Conservation (phyloP, 768 basidiomycete species). For the Hysterangium stoloniferum region DNA sequence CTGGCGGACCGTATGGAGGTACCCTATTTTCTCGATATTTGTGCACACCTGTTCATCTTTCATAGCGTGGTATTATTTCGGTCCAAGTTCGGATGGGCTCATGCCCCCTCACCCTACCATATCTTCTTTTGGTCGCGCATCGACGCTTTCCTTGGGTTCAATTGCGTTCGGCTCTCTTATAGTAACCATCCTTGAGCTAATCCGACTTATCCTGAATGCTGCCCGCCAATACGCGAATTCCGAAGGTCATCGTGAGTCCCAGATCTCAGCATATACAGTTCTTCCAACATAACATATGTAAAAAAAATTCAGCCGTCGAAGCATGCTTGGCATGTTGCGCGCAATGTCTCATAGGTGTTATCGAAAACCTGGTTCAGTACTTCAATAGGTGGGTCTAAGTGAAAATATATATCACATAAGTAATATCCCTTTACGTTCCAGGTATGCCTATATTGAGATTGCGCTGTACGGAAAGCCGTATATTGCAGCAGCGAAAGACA, state of each 20-base stretch:
- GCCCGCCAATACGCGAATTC: slow-evolving; percentile 50
- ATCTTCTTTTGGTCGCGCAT: slow-evolving; percentile 64
- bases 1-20: slow-evolving; percentile 68
- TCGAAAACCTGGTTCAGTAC: slow-evolving; percentile 63
- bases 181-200: slow-evolving; percentile 68
- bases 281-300: background rate
- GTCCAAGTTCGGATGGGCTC: slow-evolving; percentile 54
- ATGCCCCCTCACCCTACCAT: slow-evolving; percentile 70
- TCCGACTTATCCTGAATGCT: slow-evolving; percentile 52
- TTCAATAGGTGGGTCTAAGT: slow-evolving; percentile 54
- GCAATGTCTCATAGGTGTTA: slow-evolving; percentile 65
- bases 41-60: slow-evolving; percentile 6
- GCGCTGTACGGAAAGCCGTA: slow-evolving; percentile 84
- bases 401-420: background rate
- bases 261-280: background rate
- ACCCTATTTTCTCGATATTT: slow-evolving; percentile 10
- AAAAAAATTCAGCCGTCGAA: slow-evolving; percentile 54
- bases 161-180: slow-evolving; percentile 82
- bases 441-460: slow-evolving; percentile 81
- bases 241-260: slow-evolving; percentile 60
- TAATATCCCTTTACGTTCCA: slow-evolving; percentile 17
- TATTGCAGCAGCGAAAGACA: slow-evolving; percentile 73
- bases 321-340: slow-evolving; percentile 74
- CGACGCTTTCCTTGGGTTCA: slow-evolving; percentile 72
- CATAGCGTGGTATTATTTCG: slow-evolving; percentile 73